phyloP scores from a whole-genome alignment of 2,329 filamentous ascomycete genomes.

The Fusarium concolor region DNA sequence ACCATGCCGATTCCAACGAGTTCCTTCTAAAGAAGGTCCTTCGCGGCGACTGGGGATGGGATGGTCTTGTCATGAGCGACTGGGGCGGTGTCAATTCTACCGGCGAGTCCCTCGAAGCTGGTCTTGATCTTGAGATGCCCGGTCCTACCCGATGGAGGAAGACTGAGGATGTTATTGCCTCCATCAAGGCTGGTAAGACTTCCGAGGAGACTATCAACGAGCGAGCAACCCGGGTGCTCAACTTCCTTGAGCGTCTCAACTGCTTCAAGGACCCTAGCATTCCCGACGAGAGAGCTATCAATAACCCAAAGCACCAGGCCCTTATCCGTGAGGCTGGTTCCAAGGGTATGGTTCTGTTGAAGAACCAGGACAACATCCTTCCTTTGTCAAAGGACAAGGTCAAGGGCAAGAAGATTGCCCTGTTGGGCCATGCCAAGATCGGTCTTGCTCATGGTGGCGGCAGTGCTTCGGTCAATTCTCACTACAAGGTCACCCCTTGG shows the following conservation, averaged over 20 bases:
- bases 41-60: conserved; percentile 59
- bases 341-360: conserved; percentile 72
- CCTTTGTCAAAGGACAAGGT: conserved; percentile 61
- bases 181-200: conserved; percentile 47
- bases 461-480: conserved; percentile 51
- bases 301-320: conserved; percentile 50
- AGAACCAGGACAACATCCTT: conserved; percentile 69
- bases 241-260: conserved; percentile 45
- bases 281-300: conserved; percentile 46
- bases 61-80: conserved; percentile 51
- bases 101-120: conserved; percentile 49
- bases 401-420: conserved; percentile 49
- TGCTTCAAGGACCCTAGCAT: conserved; percentile 47
- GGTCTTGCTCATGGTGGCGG: conserved; percentile 54
- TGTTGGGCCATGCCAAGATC: conserved; percentile 51
- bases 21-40: conserved; percentile 51
- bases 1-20: conserved; percentile 47
- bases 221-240: conserved; percentile 47
- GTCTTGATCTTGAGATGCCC: conserved; percentile 54
- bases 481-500: conserved; percentile 52
- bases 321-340: conserved; percentile 48
- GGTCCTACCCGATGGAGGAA: conserved; percentile 51
- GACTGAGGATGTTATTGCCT: conserved; percentile 46
- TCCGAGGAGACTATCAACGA: conserved; percentile 47
- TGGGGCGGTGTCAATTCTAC: conserved; percentile 54